Evolutionary conservation across 2,329 filamentous ascomycete species (phyloP).

Genomic region (Colletotrichum horii): DNA sequence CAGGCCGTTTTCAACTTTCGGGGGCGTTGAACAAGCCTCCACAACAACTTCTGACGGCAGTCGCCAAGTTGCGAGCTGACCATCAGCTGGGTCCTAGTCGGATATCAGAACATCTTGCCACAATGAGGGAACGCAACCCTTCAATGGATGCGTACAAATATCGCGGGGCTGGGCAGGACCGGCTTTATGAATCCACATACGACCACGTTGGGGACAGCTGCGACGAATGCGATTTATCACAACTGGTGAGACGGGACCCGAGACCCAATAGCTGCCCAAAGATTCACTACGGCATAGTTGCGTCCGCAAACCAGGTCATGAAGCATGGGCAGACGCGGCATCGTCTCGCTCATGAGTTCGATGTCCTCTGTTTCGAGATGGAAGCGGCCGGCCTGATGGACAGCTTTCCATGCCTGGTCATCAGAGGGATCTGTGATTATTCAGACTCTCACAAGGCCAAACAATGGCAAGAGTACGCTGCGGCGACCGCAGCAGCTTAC

Average conservation of each 20-base stretch:
- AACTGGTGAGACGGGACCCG: neutral
- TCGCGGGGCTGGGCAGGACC: neutral
- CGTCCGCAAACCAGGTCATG: slow-evolving; percentile 23
- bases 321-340: neutral
- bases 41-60: slow-evolving; percentile 1
- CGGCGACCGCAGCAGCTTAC: slow-evolving; percentile 32
- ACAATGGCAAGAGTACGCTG: slow-evolving; percentile 38
- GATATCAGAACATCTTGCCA: neutral
- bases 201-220: neutral
- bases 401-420: slow-evolving; percentile 33
- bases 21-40: slow-evolving; percentile 24
- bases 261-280: neutral
- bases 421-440: slow-evolving; percentile 43
- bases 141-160: neutral
- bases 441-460: slow-evolving; percentile 42
- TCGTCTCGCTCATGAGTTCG: neutral
- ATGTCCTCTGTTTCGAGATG: slow-evolving; percentile 31
- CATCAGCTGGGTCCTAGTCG: neutral
- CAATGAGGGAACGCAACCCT: neutral
- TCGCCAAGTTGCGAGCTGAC: slow-evolving; percentile 1
- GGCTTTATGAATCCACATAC: neutral
- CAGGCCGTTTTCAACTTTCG: neutral
- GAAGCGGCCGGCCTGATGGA: slow-evolving; percentile 30
- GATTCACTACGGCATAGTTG: slow-evolving; percentile 24
- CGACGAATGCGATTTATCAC: neutral